Conservation (phyloP, 23 red algal genomes). For the Gracilaria caudata region DNA sequence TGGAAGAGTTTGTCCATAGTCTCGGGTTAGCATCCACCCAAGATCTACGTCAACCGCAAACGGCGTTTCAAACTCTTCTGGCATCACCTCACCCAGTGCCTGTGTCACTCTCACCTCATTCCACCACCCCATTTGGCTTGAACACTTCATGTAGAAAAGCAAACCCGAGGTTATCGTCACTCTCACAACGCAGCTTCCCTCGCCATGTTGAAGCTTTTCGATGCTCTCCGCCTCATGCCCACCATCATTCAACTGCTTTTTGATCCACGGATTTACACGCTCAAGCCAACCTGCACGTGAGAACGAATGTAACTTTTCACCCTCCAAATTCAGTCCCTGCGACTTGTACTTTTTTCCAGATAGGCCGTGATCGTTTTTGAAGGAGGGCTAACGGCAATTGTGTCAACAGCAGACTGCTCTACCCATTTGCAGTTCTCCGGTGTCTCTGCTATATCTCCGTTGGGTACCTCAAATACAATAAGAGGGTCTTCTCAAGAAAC, state of each 20-base stretch:
- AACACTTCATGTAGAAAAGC: constrained; percentile 14
- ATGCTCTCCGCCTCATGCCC: not conserved
- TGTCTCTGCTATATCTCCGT: not conserved
- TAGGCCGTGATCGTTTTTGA: not conserved
- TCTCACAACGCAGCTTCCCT: not conserved
- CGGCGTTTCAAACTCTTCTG: not conserved
- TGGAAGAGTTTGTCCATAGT: constrained; percentile 5
- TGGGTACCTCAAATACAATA: not conserved
- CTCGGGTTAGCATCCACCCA: constrained; percentile 8
- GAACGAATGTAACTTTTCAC: not conserved
- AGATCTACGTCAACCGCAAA: constrained; percentile 4
- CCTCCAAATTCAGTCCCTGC: not conserved
- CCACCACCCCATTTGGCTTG: not conserved
- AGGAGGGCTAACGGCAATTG: not conserved
- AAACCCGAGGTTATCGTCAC: not conserved
- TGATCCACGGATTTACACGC: not conserved
- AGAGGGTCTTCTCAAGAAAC: not conserved
- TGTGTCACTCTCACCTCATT: constrained; percentile 12
- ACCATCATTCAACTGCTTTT: not conserved
- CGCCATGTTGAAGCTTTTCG: not conserved
- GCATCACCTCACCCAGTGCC: constrained; percentile 16
- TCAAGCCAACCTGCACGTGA: not conserved
- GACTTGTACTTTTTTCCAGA: constrained; percentile 6
- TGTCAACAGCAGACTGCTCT: not conserved
- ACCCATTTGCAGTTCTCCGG: not conserved